Evolutionary conservation across 2,329 filamentous ascomycete species (phyloP), one percentile per base, ranked within the genome.

Genomic region (Aspergillus sp.): DNA sequence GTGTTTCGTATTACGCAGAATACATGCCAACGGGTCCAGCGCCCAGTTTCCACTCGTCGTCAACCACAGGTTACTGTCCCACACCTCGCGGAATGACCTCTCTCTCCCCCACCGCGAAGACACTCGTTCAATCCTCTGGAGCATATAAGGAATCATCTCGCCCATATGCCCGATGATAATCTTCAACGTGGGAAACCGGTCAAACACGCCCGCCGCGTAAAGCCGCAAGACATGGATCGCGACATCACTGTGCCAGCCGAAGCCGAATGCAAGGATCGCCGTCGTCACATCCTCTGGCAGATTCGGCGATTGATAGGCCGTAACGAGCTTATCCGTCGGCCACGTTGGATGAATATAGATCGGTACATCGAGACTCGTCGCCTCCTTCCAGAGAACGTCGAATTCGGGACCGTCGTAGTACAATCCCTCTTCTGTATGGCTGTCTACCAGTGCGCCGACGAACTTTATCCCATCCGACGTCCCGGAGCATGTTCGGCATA

Each of bases 321-420:
- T 15, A 17, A 37, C 8, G 6, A 35, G 45, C 6, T 35, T 27
- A 2, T 48, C n/a, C 4, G 45, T 19, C 15, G 45, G 45, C 45
- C 27, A 35, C 1, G 45, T 48, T 21, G 45, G 45, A 14, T 48
- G 45, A 17, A 48, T 48, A 35, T 48, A 48, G 17, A 48, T 48
- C 11, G 45, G 45, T 9, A 48, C 45, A 5, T 48, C 45, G 3
- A 48, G 45, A 8, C 21, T 35, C 9, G 45, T 48, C 17, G 45
- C 45, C 27, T 48, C 27, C 15, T 35, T 17, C 45, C 45, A 48
- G 17, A 48, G 27, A 7, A 48, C 31, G 17, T 48, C 45, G 17
- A 48, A 48, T 14, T 48, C 45, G n/a, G 45, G 45, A 7, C 45
- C 45, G n/a, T 48, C 45, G 21, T 48, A 48, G 45, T 48, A 48